Percentiles rank a stretch among this genome's conserved stretches.
These are phyloP conservation scores for Trichosporon sp. DNA, from an alignment of 1,284 basidiomycete species.

Conservation along the genomic window DNA sequence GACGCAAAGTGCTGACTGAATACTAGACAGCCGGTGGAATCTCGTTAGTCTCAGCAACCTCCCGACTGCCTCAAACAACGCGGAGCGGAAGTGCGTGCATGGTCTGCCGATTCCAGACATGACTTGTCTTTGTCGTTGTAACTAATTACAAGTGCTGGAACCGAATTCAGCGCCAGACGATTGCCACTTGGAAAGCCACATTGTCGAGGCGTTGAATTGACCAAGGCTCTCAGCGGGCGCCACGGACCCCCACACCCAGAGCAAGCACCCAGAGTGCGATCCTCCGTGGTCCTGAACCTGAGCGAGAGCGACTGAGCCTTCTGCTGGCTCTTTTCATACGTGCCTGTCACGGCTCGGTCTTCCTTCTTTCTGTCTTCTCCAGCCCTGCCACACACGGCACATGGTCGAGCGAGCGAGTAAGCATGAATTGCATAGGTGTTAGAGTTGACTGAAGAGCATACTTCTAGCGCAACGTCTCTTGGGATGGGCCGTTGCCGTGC, in stretches of 20 bases:
- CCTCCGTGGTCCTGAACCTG: background rate
- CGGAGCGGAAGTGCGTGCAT: background rate
- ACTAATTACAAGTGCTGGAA: background rate
- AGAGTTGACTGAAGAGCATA: too few species aligned
- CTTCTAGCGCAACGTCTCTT: too few species aligned
- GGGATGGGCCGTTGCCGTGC: too few species aligned
- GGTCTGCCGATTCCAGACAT: background rate
- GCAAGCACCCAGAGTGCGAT: background rate
- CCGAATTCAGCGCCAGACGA: background rate
- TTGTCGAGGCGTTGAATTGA: background rate
- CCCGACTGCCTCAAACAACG: too few species aligned
- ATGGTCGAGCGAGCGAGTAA: too few species aligned
- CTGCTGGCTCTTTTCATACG: background rate
- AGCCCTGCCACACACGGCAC: too few species aligned
- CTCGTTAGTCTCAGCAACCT: too few species aligned
- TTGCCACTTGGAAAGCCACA: background rate
- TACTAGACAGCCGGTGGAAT: too few species aligned
- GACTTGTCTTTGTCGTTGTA: background rate
- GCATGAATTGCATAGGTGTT: too few species aligned
- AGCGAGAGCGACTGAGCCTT: background rate
- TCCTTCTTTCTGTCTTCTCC: too few species aligned
- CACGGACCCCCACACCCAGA: background rate
- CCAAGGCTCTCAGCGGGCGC: background rate
- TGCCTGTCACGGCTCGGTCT: too few species aligned
- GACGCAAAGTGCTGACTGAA: too few species aligned